phyloP scores from a whole-genome alignment of 371 early-diverging fungal species.

The Saksenaea oblongispora region DNA sequence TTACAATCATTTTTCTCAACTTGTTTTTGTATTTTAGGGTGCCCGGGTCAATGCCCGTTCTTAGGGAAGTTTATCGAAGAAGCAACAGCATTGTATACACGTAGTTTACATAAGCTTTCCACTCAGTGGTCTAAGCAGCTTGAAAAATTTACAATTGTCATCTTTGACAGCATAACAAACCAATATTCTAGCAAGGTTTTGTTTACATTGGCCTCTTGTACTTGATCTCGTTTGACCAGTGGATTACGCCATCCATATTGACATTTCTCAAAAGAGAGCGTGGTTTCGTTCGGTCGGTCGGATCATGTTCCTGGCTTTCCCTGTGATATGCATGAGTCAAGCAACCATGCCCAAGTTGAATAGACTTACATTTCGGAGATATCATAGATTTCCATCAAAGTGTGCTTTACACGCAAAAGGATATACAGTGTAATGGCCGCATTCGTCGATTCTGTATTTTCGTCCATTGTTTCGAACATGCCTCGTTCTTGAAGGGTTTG shows the following conservation, averaged over 20 bases:
- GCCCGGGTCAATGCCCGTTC: too few relatives aligned
- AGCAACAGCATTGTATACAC: too few relatives aligned
- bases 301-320: conserved; percentile 8
- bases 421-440: conserved; percentile 52
- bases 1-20: too few relatives aligned
- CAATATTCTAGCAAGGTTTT: too few relatives aligned
- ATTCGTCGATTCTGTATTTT: conserved; percentile 29
- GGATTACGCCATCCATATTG: conserved; percentile 12
- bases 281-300: conserved; percentile 11
- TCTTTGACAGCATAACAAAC: too few relatives aligned
- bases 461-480: conserved; percentile 5
- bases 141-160: too few relatives aligned
- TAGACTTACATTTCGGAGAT: conserved; percentile 62
- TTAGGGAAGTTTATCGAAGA: too few relatives aligned
- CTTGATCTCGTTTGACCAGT: conserved; percentile 23
- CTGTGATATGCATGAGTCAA: background rate
- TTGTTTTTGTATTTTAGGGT: too few relatives aligned
- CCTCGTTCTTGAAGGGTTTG: conserved; percentile 31
- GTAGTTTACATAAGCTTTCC: too few relatives aligned
- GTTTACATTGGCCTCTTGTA: conserved; percentile 3
- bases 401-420: conserved; percentile 59
- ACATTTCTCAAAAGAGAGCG: conserved; percentile 5
- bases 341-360: conserved; percentile 7
- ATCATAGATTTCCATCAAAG: conserved; percentile 62
- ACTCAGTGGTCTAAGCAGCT: too few relatives aligned